These are phyloP conservation scores for Lathyrus aphaca DNA, from an alignment of 306 rosid genomes.

Conservation along the genomic window DNA sequence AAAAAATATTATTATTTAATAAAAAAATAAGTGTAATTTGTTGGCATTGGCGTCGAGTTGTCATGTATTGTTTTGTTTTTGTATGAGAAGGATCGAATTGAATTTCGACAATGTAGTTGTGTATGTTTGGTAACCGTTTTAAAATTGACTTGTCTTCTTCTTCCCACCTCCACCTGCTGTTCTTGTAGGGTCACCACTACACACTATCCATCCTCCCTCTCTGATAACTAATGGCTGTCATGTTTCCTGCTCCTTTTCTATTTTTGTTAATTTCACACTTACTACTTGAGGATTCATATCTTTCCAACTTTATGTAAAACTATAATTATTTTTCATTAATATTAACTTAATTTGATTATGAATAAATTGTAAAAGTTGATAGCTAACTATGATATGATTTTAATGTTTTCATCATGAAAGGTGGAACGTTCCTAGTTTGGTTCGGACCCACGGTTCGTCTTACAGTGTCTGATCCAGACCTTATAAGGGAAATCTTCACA, in stretches of 20 bases:
- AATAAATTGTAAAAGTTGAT: neutral
- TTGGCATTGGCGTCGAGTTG: slow-evolving; percentile 46
- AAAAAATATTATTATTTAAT: neutral
- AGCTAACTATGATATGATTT: neutral
- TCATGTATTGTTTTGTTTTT: slow-evolving; percentile 46
- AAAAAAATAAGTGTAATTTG: slow-evolving; percentile 35
- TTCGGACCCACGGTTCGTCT: slow-evolving; percentile 89
- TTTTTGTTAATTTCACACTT: slow-evolving; percentile 56
- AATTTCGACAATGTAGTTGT: slow-evolving; percentile 55
- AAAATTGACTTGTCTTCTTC: slow-evolving; percentile 71
- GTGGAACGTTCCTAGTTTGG: slow-evolving; percentile 91
- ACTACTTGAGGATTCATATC: slow-evolving; percentile 40
- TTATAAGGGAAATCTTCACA: slow-evolving; percentile 80
- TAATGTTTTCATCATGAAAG: slow-evolving; percentile 41
- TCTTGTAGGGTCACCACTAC: slow-evolving; percentile 69
- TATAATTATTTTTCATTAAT: neutral
- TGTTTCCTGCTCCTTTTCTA: slow-evolving; percentile 61
- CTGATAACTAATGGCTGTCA: slow-evolving; percentile 59
- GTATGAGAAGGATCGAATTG: slow-evolving; percentile 46
- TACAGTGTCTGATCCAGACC: slow-evolving; percentile 86
- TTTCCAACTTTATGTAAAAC: slow-evolving; percentile 34
- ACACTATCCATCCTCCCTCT: slow-evolving; percentile 58
- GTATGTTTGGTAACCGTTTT: slow-evolving; percentile 57
- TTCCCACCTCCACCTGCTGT: slow-evolving; percentile 44
- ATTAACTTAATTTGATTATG: neutral